Conservation (phyloP, 2,329 filamentous ascomycete genomes). For the Didymella pinodella region DNA sequence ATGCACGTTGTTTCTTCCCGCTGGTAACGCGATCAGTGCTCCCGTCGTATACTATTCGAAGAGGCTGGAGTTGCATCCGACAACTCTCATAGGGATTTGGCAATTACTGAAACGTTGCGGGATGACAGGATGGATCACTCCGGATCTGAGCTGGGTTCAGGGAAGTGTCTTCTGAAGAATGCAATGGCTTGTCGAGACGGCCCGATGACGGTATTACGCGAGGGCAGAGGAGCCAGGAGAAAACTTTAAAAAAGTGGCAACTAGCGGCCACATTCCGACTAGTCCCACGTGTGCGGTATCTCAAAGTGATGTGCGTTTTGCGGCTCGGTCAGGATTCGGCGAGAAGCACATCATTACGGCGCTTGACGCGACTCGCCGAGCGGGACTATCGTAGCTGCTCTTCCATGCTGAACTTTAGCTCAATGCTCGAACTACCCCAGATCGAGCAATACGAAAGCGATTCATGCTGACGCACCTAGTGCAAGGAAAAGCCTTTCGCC, state of each 20-base stretch:
- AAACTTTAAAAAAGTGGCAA: slow-evolving; percentile 42
- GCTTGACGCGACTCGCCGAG: slow-evolving; percentile 34
- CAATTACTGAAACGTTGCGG: slow-evolving; percentile 26
- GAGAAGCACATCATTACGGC: slow-evolving; percentile 28
- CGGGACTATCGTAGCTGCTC: slow-evolving; percentile 26
- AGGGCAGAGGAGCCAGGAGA: slow-evolving; percentile 27
- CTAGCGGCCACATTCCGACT: slow-evolving; percentile 35
- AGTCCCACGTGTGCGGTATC: slow-evolving; percentile 28
- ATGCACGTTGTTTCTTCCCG: slow-evolving; percentile 27
- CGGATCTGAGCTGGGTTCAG: slow-evolving; percentile 29
- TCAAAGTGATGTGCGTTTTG: slow-evolving; percentile 29
- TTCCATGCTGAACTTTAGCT: slow-evolving; percentile 29
- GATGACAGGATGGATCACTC: slow-evolving; percentile 27
- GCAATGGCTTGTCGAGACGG: slow-evolving; percentile 33
- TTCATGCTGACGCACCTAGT: slow-evolving; percentile 41
- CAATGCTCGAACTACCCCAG: slow-evolving; percentile 35
- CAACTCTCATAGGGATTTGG: slow-evolving; percentile 22
- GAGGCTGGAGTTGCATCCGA: slow-evolving; percentile 33
- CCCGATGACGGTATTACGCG: slow-evolving; percentile 31
- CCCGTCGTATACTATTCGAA: slow-evolving; percentile 7
- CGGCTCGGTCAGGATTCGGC: slow-evolving; percentile 43
- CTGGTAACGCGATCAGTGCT: slow-evolving; percentile 17
- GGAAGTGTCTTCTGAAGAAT: slow-evolving; percentile 17
- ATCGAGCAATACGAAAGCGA: slow-evolving; percentile 39
- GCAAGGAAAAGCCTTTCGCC: slow-evolving; percentile 36